phyloP scores from a whole-genome alignment of 2,329 filamentous ascomycete species.

The Pestalotiopsis sp. region DNA sequence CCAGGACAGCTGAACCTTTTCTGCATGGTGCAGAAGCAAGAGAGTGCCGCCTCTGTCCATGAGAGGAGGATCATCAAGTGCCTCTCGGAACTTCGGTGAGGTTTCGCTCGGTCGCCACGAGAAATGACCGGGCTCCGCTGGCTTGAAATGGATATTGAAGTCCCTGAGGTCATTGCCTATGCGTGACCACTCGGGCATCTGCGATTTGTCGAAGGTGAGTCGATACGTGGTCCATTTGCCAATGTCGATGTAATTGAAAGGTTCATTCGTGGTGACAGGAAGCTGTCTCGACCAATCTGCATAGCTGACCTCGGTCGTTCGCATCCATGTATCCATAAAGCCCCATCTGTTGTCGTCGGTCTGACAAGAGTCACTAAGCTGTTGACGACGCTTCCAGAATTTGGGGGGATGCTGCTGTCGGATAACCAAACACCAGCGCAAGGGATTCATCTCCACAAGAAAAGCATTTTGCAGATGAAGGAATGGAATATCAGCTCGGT shows the following conservation, averaged over 20 bases:
- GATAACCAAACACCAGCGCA: conserved; percentile 46
- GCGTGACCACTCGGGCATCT: conserved; percentile 37
- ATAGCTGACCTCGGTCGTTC: conserved; percentile 49
- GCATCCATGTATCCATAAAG: conserved; percentile 48
- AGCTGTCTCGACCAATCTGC: conserved; percentile 32
- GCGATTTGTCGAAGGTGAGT: conserved; percentile 41
- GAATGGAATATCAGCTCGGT: conserved; percentile 49
- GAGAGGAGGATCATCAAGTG: conserved; percentile 36
- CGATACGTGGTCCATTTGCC: conserved; percentile 62
- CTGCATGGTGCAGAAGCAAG: conserved; percentile 35
- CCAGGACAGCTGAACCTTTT: conserved; percentile 60
- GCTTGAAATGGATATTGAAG: conserved; percentile 67
- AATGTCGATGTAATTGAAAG: conserved; percentile 48
- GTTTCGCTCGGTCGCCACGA: conserved; percentile 34
- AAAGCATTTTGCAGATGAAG: conserved; percentile 48
- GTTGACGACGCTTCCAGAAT: conserved; percentile 44
- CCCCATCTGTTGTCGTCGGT: conserved; percentile 39
- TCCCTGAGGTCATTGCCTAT: conserved; percentile 65
- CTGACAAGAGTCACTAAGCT: conserved; percentile 36
- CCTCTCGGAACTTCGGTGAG: conserved; percentile 41
- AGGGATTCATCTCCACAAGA: conserved; percentile 34
- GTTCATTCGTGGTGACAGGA: conserved; percentile 42
- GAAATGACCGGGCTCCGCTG: conserved; percentile 41
- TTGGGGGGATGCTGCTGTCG: conserved; percentile 51
- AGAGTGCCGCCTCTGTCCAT: conserved; percentile 23